These are phyloP conservation scores for Rhazya stricta DNA, from an alignment of 257 asterid genomes.

Conservation along the genomic window DNA sequence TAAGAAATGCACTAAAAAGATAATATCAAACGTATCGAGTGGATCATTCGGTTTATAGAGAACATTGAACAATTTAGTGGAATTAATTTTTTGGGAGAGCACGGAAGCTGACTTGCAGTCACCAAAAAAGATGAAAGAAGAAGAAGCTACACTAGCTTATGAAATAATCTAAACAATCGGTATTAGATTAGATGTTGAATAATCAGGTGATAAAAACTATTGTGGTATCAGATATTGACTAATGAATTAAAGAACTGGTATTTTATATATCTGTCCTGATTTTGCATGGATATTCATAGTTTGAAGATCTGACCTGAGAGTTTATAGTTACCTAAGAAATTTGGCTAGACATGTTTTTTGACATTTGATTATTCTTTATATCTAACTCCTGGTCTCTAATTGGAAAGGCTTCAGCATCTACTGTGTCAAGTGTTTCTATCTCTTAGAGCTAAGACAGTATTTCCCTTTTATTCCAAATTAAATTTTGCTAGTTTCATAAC, in stretches of 20 bases:
- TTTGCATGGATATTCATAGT: too few relatives aligned
- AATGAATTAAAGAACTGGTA: neutral
- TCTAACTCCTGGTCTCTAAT: neutral
- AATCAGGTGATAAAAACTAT: neutral
- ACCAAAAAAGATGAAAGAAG: too few relatives aligned
- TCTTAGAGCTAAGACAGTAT: neutral
- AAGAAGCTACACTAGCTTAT: neutral
- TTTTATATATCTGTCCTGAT: neutral
- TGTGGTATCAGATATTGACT: neutral
- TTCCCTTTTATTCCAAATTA: neutral
- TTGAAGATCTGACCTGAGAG: neutral
- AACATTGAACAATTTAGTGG: neutral
- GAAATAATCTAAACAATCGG: neutral
- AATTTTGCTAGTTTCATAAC: neutral
- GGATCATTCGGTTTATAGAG: neutral
- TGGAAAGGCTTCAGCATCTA: neutral
- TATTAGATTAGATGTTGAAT: neutral
- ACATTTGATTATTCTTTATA: neutral
- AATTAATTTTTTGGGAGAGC: neutral
- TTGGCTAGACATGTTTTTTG: neutral
- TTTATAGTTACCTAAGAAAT: neutral
- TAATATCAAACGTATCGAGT: neutral
- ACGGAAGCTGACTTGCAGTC: neutral
- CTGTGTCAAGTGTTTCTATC: neutral
- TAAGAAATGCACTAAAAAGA: neutral